Conservation (phyloP, 805 yeast species). For the Naumovozyma castellii region DNA sequence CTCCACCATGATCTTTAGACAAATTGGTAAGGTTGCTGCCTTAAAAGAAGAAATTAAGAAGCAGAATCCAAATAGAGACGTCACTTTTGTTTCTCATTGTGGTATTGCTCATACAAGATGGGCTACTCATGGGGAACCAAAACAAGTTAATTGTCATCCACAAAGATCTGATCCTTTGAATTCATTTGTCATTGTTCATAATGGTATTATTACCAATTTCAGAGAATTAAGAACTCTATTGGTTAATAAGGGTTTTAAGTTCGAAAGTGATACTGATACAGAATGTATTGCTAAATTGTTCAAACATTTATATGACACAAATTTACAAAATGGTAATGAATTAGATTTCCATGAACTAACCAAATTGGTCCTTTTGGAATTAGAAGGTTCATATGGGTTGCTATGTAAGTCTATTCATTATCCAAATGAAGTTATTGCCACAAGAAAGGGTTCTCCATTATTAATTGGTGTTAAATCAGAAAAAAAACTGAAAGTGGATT, state of each 20-base stretch:
- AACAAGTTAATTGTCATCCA: conserved; percentile 84
- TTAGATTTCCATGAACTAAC: conserved; percentile 87
- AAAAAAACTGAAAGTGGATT: conserved; percentile 89
- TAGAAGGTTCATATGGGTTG: conserved; percentile 96
- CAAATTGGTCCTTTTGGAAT: conserved; percentile 81
- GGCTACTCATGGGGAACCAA: conserved; percentile 99
- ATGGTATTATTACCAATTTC: conserved; percentile 96
- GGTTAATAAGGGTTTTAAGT: conserved; percentile 64
- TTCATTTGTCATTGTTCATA: conserved; percentile 90
- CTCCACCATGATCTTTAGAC: conserved; percentile 65
- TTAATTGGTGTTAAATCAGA: conserved; percentile 96
- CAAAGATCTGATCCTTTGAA: conserved; percentile 77
- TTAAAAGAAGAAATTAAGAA: conserved; percentile 56
- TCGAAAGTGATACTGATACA: conserved; percentile 92
- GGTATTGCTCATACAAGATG: conserved; percentile 99
- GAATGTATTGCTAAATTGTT: conserved; percentile 95
- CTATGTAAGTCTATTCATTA: conserved; percentile 84
- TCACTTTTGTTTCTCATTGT: conserved; percentile 70
- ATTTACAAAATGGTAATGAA: conserved; percentile 59
- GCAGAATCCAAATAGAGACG: conserved; percentile 45
- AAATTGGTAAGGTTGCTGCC: conserved; percentile 84
- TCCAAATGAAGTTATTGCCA: conserved; percentile 93
- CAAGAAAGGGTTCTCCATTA: conserved; percentile 96
- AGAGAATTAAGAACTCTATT: conserved; percentile 82
- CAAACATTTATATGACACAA: conserved; percentile 80